phyloP scores from a whole-genome alignment of 768 basidiomycete species.

The Boletus reticulatus region DNA sequence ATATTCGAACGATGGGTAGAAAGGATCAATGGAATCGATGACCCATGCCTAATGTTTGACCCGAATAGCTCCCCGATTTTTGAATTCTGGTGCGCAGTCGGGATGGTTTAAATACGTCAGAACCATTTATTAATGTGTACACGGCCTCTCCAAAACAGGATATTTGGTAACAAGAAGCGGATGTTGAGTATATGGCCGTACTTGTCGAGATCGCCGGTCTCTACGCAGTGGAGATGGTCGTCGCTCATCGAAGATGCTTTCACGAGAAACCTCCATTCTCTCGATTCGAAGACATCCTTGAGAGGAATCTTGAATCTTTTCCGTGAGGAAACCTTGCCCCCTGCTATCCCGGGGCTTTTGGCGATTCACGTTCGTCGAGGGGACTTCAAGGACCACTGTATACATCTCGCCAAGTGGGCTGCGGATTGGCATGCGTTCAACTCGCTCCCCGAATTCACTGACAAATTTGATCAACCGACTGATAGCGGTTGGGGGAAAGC shows the following conservation, averaged over 20 bases:
- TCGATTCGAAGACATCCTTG: constrained; percentile 6
- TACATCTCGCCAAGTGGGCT: constrained; percentile 33
- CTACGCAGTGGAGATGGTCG: constrained; percentile 39
- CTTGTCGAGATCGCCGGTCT: constrained; percentile 32
- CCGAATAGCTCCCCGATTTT: constrained; percentile 28
- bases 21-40: constrained; percentile 32
- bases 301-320: background rate
- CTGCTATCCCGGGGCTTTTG: constrained; percentile 39
- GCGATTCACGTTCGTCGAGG: constrained; percentile 53
- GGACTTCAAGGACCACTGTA: constrained; percentile 48
- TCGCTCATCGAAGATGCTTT: constrained; percentile 33
- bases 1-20: constrained; percentile 40
- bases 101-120: background rate
- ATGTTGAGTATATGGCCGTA: constrained; percentile 36
- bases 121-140: background rate
- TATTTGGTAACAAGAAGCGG: constrained; percentile 32
- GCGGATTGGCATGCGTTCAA: constrained; percentile 46
- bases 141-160: constrained; percentile 20
- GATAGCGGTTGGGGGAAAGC: constrained; percentile 17
- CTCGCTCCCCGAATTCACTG: constrained; percentile 39
- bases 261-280: constrained; percentile 28
- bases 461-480: constrained; percentile 34
- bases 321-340: constrained; percentile 1
- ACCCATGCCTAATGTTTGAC: constrained; percentile 40
- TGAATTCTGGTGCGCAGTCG: constrained; percentile 33